Base-by-base conservation (phyloP, 495 filamentous ascomycete genomes). In the Neurospora terricola region DNA sequence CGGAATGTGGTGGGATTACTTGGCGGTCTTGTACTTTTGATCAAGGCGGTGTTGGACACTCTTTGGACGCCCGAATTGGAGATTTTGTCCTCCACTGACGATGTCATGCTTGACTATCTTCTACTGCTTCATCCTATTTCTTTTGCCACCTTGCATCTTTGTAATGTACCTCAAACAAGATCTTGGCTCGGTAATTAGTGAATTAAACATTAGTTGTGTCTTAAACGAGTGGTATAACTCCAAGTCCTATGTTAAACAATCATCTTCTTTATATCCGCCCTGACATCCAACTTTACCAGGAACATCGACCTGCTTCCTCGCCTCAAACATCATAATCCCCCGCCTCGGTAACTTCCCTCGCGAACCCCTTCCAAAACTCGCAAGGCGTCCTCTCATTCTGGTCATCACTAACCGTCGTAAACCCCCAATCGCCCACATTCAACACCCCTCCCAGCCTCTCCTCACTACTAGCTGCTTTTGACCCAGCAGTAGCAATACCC, bases 281-380 rank as follows among this genome's bases (percentile, higher is more conserved):
- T 34, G 30, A 34, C 30, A 34, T 34, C 30, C 30, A 34, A 34
- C 34, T 34, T 34, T 34, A 34, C 34, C 2, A 34, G 30, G 30
- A 34, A 34, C 30, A 34, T 34, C 30, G 30, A 34, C 30, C 30
- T 34, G 30, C 30, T 3, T 34, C 30, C 30, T 34, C 30, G 30
- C 30, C 30, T 34, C 54, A 66, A 18, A 34, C 14, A 34, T 66
- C 76, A 75, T 83, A 82, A 1, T 80, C 83, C 10, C 83, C 82
- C 37, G 80, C 34, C 42, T 72, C 77, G n/a, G 81, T 84, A 12
- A 81, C 78, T 0, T 78, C 80, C 43, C 77, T 78, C 7, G 78
- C 76, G 7, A 82, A 80, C 14, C 77, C 73, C 42, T 73, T 75
- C 83, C 82, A 83, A 71, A 84, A 84, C 0, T 75, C 78, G 39